These are phyloP conservation scores for Penicillium psychrosexuale DNA, from an alignment of 2,329 filamentous ascomycete species.

Conservation along the genomic window DNA sequence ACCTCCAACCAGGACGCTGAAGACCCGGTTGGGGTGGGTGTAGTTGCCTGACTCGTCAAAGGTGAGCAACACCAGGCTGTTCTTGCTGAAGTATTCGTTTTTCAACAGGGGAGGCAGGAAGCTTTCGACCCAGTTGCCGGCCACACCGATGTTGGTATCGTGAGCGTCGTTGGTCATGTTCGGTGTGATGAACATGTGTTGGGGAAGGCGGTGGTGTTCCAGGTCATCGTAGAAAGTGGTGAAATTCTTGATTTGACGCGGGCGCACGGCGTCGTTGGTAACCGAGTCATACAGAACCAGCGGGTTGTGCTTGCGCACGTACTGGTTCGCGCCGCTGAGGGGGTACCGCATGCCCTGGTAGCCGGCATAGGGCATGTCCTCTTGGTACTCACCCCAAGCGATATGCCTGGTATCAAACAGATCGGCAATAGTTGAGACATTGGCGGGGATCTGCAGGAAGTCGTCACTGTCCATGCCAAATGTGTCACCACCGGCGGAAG, in stretches of 20 bases:
- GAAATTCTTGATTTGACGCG: slow-evolving; percentile 71
- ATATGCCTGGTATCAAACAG: slow-evolving; percentile 64
- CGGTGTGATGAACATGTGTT: slow-evolving; percentile 58
- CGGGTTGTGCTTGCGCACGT: slow-evolving; percentile 78
- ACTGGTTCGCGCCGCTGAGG: slow-evolving; percentile 67
- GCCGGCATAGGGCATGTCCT: slow-evolving; percentile 72
- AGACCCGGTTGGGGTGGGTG: slow-evolving; percentile 63
- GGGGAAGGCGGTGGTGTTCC: slow-evolving; percentile 60
- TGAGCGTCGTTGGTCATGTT: slow-evolving; percentile 67
- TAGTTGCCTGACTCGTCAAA: slow-evolving; percentile 79
- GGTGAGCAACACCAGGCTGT: slow-evolving; percentile 71
- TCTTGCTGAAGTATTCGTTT: slow-evolving; percentile 68
- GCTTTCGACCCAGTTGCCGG: slow-evolving; percentile 63
- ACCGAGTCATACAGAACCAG: slow-evolving; percentile 65
- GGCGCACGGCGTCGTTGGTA: slow-evolving; percentile 56
- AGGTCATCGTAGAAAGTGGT: slow-evolving; percentile 67
- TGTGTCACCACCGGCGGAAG: slow-evolving; percentile 65
- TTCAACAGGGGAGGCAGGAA: slow-evolving; percentile 70
- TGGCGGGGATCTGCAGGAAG: slow-evolving; percentile 57
- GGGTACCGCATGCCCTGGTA: slow-evolving; percentile 64
- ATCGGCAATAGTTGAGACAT: slow-evolving; percentile 66
- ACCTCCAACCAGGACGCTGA: slow-evolving; percentile 70
- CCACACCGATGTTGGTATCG: slow-evolving; percentile 66
- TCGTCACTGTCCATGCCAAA: slow-evolving; percentile 69
- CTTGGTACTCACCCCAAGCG: slow-evolving; percentile 70